A percentile compares a stretch with the other conserved stretches of the same genome.
Conservation (phyloP, 1,139 yeast genomes). For the Sugiyamaella xylanicola region DNA sequence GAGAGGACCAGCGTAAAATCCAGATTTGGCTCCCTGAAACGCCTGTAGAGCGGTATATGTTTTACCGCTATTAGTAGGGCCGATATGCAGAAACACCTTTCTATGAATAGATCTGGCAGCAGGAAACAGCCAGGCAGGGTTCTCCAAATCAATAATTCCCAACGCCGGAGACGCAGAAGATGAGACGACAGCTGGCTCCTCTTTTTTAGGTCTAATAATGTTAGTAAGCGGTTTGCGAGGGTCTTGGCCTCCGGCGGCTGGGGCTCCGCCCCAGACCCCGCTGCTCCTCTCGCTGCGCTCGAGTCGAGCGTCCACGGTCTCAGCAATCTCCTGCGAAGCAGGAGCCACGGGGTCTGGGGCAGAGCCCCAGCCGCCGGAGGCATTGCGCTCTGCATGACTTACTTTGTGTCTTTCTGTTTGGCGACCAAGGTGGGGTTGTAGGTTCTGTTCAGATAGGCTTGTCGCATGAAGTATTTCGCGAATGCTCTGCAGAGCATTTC, state of each 20-base stretch:
- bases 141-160: conserved; percentile 26
- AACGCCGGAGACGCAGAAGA: conserved; percentile 15
- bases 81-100: conserved; percentile 84
- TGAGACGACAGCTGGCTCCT: not conserved
- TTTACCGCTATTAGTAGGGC: conserved; percentile 98
- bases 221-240: not conserved
- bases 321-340: not conserved
- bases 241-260: conserved; percentile 1
- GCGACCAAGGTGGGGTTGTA: not conserved
- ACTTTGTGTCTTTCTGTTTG: not conserved
- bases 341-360: not conserved
- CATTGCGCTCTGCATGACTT: not conserved
- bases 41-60: conserved; percentile 79
- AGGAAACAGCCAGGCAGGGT: conserved; percentile 87
- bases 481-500: conserved; percentile 15
- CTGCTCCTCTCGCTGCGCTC: conserved; percentile 2
- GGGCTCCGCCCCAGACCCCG: conserved; percentile 5
- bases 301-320: not conserved
- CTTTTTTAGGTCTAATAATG: not conserved
- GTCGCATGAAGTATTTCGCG: conserved; percentile 10
- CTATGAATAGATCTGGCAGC: conserved; percentile 79
- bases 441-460: not conserved
- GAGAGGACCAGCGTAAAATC: conserved; percentile 94
- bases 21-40: conserved; percentile 68
- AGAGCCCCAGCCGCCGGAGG: not conserved